Evolutionary conservation across 768 basidiomycete species (phyloP), one percentile per base, ranked within the genome.

Genomic region (Rossbeevera mucosa): DNA sequence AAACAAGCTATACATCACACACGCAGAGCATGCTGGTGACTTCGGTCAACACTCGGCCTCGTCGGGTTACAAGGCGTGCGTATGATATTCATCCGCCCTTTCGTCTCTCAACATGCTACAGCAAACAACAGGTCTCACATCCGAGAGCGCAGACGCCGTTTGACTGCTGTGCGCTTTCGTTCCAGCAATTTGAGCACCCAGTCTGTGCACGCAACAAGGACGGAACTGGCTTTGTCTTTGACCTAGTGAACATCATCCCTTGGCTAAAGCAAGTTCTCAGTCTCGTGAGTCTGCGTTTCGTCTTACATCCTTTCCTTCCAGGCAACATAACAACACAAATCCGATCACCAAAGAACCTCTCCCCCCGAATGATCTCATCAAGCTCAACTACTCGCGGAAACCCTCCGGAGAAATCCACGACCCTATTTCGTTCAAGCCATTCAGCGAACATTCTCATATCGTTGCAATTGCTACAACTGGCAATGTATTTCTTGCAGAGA

Each of bases 341-440:
- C 90, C 90, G 6, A 77, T 87, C 22, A 91, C 89, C 2, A 82
- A 88, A 63, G 82, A 82, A 48, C 76, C 84, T 5, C 73, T 91
- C n/a, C 65, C 71, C 3, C 86, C 89, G 0, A 76, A 82, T 7
- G 86, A 89, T 54, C 79, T 93, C 50, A 86, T 92, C 43, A 79
- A 80, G n/a, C 77, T 92, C 26, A 78, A 89, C 64, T 93, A 92
- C 63, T 82, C 85, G 1, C 79, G 91, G 55, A 94, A 94, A 68
- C 74, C 88, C 3, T 83, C 91, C 22, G 88, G 88, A 33, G 88
- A 93, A 68, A 81, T 91, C 12, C 87, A 96, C 66, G 96, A 99
- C 67, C 96, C 96, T 0, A 93, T 99, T 41, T 92, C 93, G 3
- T 99, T 95, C 81, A 98, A 97, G 68, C 88, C 91, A 2, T 96